A percentile compares a stretch with the other conserved stretches of the same genome.
Evolutionary conservation across 306 rosid species (phyloP).

Genomic region (Malus sieversii): DNA sequence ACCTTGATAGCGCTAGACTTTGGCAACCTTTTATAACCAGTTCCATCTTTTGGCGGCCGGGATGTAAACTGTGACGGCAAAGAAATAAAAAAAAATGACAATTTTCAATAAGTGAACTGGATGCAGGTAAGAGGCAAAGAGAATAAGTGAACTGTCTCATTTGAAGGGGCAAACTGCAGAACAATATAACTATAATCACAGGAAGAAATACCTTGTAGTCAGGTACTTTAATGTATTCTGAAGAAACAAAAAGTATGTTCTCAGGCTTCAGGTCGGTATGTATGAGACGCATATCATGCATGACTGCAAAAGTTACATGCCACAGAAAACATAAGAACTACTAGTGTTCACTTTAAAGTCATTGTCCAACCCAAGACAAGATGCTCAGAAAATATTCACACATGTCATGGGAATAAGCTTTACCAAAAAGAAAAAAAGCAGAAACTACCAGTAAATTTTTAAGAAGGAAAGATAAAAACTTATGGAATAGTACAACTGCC

Average conservation of each 20-base stretch:
- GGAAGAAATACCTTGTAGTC: slow-evolving; percentile 37
- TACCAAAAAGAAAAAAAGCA: background rate
- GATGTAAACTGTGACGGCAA: slow-evolving; percentile 41
- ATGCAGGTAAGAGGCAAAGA: background rate
- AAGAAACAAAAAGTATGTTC: slow-evolving; percentile 56
- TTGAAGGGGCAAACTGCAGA: background rate
- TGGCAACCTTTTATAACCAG: slow-evolving; percentile 60
- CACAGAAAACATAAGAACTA: slow-evolving; percentile 2
- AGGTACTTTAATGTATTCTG: slow-evolving; percentile 61
- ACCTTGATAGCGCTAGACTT: slow-evolving; percentile 80
- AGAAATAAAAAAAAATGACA: background rate
- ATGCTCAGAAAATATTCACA: background rate
- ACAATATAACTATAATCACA: background rate
- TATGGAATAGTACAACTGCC: background rate
- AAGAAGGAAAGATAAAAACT: background rate
- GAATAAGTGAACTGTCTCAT: background rate
- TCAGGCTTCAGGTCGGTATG: slow-evolving; percentile 92
- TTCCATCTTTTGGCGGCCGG: slow-evolving; percentile 43
- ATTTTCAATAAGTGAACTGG: background rate
- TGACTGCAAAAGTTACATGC: slow-evolving; percentile 42
- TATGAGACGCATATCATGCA: slow-evolving; percentile 73
- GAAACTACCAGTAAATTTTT: background rate
- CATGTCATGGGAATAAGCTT: background rate
- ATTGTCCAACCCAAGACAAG: background rate
- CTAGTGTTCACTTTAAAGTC: background rate